Conservation (phyloP, 805 yeast species). For the Vanderwaltozyma polyspora region DNA sequence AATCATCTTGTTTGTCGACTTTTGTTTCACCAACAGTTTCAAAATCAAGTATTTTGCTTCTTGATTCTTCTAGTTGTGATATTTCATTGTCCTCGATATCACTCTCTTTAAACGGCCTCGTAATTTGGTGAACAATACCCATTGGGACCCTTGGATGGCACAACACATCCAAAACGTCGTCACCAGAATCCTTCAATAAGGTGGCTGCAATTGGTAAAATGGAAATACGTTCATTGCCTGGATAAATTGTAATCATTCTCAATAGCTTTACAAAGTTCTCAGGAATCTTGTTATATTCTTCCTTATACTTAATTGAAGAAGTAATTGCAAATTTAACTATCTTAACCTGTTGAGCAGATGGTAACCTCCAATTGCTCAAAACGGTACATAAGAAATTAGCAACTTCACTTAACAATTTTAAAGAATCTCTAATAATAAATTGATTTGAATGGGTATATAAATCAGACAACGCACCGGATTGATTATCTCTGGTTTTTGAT, state of each 20-base stretch:
- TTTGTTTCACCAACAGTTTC: neutral
- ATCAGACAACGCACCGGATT: constrained; percentile 49
- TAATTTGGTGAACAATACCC: constrained; percentile 20
- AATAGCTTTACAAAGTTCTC: constrained; percentile 30
- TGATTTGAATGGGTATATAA: constrained; percentile 52
- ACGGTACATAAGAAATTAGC: constrained; percentile 38
- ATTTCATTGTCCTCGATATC: constrained; percentile 4
- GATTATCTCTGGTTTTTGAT: constrained; percentile 34
- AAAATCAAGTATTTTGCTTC: neutral
- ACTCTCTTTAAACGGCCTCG: constrained; percentile 6
- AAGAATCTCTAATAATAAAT: constrained; percentile 36
- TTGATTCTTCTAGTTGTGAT: constrained; percentile 2
- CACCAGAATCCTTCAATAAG: constrained; percentile 35
- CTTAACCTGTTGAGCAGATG: constrained; percentile 52
- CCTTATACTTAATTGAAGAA: constrained; percentile 26
- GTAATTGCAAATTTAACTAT: constrained; percentile 38
- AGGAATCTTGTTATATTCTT: constrained; percentile 21
- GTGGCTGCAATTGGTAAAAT: constrained; percentile 59
- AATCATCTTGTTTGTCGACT: neutral
- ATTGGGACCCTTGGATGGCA: constrained; percentile 70
- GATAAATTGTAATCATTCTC: constrained; percentile 50
- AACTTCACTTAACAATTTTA: constrained; percentile 23
- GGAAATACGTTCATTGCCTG: constrained; percentile 52
- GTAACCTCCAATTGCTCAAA: constrained; percentile 38
- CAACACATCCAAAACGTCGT: constrained; percentile 45